Evolutionary conservation across 2,329 filamentous ascomycete species (phyloP), one percentile per base, ranked within the genome.

Genomic region (Claviceps sp.): DNA sequence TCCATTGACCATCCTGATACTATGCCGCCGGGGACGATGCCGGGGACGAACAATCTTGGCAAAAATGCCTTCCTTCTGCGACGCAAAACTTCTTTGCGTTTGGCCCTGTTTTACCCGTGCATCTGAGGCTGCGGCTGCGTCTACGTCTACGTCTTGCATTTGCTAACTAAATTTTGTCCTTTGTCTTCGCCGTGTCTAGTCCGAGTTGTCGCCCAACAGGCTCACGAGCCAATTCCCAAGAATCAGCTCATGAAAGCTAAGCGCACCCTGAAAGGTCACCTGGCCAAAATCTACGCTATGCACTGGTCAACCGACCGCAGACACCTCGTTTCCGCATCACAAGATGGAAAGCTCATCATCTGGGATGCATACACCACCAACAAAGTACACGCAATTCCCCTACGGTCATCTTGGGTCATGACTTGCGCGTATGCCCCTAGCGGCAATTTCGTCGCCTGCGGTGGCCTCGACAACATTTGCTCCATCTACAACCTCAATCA

Each of bases 291-390:
- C 64, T 98, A 98, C 71, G 93, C 93, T 63, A 98, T 98, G 93
- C 93, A 98, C 76, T 98, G 93, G 93, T 97, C 93, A 37, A 98
- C 93, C 58, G 93, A 98, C 72, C 84, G 93, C 66, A 84, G 93
- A 70, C 93, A 97, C 72, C 82, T 97, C 55, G 93, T 98, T 50
- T 97, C 93, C 13, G 93, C 93, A 57, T 98, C 93, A 61, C 93
- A 98, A 72, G 93, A 98, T 65, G 93, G 93, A 69, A 98, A 98
- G 77, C 83, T 98, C 61, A 98, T 98, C 71, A 97, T 98, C 67
- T 98, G 93, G 93, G 93, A 98, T 70, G 93, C 93, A 54, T 98
- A 98, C 75, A 97, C 91, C 59, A 97, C 93, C 57, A 97, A 98
- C 78, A 98, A 98, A 72, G 93, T 98, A 56, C 93, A 98, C 72